phyloP scores from a whole-genome alignment of 495 filamentous ascomycete genomes.

The Podospora anserina region DNA sequence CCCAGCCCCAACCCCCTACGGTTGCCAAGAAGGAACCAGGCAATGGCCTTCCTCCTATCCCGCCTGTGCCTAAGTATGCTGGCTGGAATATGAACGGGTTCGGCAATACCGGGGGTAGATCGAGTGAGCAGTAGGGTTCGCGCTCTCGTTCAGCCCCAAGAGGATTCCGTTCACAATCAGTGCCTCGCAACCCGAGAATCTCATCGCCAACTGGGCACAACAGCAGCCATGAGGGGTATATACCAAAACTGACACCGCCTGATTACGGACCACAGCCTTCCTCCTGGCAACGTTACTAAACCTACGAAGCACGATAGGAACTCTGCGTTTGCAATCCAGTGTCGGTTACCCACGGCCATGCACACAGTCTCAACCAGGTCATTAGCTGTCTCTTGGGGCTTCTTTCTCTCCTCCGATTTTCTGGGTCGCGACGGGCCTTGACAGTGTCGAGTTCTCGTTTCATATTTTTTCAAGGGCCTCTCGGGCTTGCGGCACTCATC shows the following conservation, averaged over 20 bases:
- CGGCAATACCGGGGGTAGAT: constrained; percentile 33
- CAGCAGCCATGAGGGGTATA: neutral
- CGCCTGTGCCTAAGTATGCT: constrained; percentile 30
- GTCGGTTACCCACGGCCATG: neutral
- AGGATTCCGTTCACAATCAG: neutral
- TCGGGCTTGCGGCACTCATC: too few species aligned
- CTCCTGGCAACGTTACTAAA: neutral
- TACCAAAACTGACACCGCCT: neutral
- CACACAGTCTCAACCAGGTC: neutral
- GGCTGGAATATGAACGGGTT: constrained; percentile 39
- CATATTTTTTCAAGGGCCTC: too few species aligned
- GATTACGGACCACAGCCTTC: neutral
- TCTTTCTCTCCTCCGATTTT: neutral
- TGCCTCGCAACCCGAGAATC: neutral
- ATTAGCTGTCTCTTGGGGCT: neutral
- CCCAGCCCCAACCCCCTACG: constrained; percentile 19
- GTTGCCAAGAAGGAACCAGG: constrained; percentile 22
- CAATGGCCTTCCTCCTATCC: constrained; percentile 33
- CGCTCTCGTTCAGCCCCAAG: neutral
- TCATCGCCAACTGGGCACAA: neutral
- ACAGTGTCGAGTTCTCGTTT: too few species aligned
- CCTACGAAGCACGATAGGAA: neutral
- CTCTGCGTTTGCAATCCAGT: neutral
- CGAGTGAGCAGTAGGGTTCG: constrained; percentile 25
- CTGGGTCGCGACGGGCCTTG: too few species aligned